These are phyloP conservation scores for Podila epigama DNA, from an alignment of 192 early-diverging fungal species.

Conservation along the genomic window DNA sequence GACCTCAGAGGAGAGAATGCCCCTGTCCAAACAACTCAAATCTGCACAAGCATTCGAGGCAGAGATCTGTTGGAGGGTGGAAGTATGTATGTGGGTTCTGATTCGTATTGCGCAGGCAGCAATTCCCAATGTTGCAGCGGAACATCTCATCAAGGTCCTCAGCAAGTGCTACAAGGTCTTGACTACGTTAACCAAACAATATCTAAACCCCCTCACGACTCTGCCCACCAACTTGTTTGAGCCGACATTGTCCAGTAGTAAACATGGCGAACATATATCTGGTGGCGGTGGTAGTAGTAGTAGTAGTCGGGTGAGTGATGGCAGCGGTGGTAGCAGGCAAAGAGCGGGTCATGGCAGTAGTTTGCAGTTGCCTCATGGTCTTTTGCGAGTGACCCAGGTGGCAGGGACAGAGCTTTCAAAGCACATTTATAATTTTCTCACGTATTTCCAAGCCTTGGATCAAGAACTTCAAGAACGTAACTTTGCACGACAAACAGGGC, in stretches of 20 bases:
- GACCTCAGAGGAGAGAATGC: too few species aligned
- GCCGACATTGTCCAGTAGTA: background rate
- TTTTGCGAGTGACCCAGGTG: slow-evolving; percentile 54
- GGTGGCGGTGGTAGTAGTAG: too few species aligned
- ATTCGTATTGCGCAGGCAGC: slow-evolving; percentile 52
- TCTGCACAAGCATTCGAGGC: slow-evolving; percentile 45
- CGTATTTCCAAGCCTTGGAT: slow-evolving; percentile 39
- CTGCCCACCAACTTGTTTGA: slow-evolving; percentile 19
- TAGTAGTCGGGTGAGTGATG: too few species aligned
- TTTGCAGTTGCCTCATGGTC: slow-evolving; percentile 46
- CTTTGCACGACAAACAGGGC: slow-evolving; percentile 28
- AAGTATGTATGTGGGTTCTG: slow-evolving; percentile 45
- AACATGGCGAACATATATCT: background rate
- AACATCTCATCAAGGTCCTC: slow-evolving; percentile 57
- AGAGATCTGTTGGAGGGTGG: slow-evolving; percentile 48
- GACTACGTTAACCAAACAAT: slow-evolving; percentile 52
- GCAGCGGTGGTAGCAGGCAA: background rate
- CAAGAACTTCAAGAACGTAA: slow-evolving; percentile 22
- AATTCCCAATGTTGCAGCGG: slow-evolving; percentile 49
- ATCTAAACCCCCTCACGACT: slow-evolving; percentile 12
- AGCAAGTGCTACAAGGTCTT: slow-evolving; percentile 58
- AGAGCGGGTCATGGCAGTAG: background rate
- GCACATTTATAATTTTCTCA: slow-evolving; percentile 62
- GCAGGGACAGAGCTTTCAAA: slow-evolving; percentile 54
- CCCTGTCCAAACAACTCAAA: background rate